These are phyloP conservation scores for Kurtzmaniella quercitrusa DNA, from an alignment of 1,139 yeast species.

Conservation along the genomic window DNA sequence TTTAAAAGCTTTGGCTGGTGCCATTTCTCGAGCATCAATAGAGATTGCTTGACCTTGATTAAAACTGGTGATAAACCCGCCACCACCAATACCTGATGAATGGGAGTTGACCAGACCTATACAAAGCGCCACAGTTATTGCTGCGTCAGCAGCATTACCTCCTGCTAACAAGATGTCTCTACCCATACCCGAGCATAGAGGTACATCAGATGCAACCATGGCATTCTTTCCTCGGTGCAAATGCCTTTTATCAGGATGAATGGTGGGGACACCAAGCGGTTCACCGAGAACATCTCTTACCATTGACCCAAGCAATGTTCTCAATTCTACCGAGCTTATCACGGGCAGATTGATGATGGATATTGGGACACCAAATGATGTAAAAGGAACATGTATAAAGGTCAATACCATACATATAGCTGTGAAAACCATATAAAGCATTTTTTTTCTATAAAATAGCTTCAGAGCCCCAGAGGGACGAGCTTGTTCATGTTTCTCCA, in stretches of 20 bases:
- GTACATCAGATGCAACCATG: slow-evolving; percentile 77
- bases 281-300: slow-evolving; percentile 25
- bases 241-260: slow-evolving; percentile 28
- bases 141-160: slow-evolving; percentile 87
- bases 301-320: not conserved
- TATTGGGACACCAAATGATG: not conserved
- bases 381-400: not conserved
- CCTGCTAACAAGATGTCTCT: slow-evolving; percentile 57
- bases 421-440: not conserved
- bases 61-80: slow-evolving; percentile 67
- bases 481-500: not conserved
- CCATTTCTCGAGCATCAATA: slow-evolving; percentile 86
- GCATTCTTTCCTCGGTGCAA: slow-evolving; percentile 38
- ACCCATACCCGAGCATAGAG: slow-evolving; percentile 69
- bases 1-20: slow-evolving; percentile 60
- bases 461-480: not conserved
- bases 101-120: slow-evolving; percentile 80
- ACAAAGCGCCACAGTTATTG: slow-evolving; percentile 84
- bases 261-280: slow-evolving; percentile 31
- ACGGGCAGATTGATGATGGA: not conserved
- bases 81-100: slow-evolving; percentile 93
- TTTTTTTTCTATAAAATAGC: no score
- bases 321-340: not conserved
- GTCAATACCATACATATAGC: not conserved
- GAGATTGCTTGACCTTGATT: slow-evolving; percentile 45